Base-by-base conservation (phyloP, 805 yeast species). In the Jamesozyma spencerorum region DNA sequence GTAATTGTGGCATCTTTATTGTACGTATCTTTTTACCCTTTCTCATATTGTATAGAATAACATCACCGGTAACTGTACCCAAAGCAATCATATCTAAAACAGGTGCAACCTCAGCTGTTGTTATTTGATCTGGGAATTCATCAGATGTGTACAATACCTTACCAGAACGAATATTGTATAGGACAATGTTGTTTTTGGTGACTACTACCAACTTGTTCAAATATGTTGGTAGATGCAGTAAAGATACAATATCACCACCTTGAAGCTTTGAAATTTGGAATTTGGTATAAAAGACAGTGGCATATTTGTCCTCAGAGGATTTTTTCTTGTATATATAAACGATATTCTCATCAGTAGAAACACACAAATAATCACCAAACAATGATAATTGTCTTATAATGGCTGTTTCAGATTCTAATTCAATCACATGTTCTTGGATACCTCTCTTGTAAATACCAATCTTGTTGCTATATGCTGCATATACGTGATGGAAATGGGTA, bases 391-490 rank as follows among this genome's bases (percentile, higher is more conserved):
- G 71, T 38, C 57, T 63, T 27, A 87, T 65, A 13, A 59, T 51
- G 8, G 60, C 67, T 2, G 48, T 51, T 4, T 65, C 53, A 2
- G 60, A 60, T 34, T 54, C 64, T 41, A 72, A 49, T 15, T 60
- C 60, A 14, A 64, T 51, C 5, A 47, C 36, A 44, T 58, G 64
- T 45, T 66, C 69, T 18, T 85, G 64, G 42, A 69, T 72, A 34
- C 97, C 98, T 65, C 97, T 76, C 53, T 75, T 81, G 66, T 72
- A 92, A 34, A 88, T 69, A 2, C 94, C 94, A 38, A 90, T 70
- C 42, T 71, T 68, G 51, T 74, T 72, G 22, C 79, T 86, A 64
- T 76, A 81, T 0, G 81, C 81, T 26, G 85, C 94, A 58, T 70
- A 90, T 2, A 86, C 85, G 56, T 80, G 73, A 54, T 90, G 97